Conservation (phyloP, 2,329 filamentous ascomycete genomes). For the Dactylellina drechsleri region DNA sequence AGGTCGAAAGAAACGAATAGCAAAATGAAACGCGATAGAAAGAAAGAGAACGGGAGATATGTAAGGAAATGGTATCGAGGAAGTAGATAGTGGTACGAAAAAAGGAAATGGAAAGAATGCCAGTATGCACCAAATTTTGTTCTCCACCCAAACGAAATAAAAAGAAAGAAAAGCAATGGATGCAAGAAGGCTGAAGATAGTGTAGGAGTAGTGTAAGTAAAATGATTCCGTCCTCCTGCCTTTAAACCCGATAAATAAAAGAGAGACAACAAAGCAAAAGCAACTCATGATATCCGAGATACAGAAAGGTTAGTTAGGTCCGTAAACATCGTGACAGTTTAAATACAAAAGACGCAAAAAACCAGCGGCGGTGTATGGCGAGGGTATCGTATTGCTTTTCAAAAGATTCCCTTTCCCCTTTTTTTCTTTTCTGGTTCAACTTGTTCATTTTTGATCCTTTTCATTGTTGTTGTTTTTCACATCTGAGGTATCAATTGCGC, state of each 20-base stretch:
- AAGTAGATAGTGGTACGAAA: slow-evolving; percentile 5
- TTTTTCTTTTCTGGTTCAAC: slow-evolving; percentile 3
- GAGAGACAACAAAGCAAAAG: slow-evolving; percentile 27
- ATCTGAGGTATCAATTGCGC: slow-evolving; percentile 55
- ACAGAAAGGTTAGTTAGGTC: slow-evolving; percentile 12
- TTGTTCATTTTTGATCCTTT: slow-evolving; percentile 15
- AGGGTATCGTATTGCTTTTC: slow-evolving; percentile 6
- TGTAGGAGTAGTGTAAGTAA: slow-evolving; percentile 13
- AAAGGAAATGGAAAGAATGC: slow-evolving; percentile 15
- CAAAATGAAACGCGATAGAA: slow-evolving; percentile 8
- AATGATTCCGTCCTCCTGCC: slow-evolving; percentile 9
- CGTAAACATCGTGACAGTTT: slow-evolving; percentile 54
- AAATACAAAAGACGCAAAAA: slow-evolving; percentile 51
- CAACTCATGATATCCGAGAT: slow-evolving; percentile 46
- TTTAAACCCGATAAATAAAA: slow-evolving; percentile 18
- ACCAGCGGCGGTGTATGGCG: background rate
- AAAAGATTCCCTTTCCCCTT: background rate
- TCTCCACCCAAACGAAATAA: slow-evolving; percentile 36
- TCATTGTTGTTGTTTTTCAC: slow-evolving; percentile 35
- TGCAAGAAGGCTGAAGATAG: slow-evolving; percentile 23
- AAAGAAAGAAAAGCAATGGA: slow-evolving; percentile 30
- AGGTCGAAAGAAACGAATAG: background rate
- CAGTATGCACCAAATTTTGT: slow-evolving; percentile 43
- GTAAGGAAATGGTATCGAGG: slow-evolving; percentile 52
- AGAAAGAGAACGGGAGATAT: slow-evolving; percentile 13